phyloP scores from a whole-genome alignment of 2,329 filamentous ascomycete genomes.

The Aspergillus arachidicola region DNA sequence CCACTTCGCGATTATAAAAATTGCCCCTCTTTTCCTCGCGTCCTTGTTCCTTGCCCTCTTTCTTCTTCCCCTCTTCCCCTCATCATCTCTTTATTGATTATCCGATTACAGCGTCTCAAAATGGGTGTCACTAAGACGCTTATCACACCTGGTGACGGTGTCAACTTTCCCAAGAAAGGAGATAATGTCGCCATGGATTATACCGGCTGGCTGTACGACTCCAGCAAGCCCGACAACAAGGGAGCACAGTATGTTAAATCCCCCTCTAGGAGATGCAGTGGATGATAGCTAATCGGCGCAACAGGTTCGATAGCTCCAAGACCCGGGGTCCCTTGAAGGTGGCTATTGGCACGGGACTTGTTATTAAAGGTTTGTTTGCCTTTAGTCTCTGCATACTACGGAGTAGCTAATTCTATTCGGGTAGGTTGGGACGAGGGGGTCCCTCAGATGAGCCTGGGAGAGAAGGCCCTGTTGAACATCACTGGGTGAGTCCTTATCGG shows the following conservation, averaged over 20 bases:
- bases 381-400: background rate
- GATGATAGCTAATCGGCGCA: background rate
- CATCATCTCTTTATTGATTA: background rate
- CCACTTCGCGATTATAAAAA: slow-evolving; percentile 6
- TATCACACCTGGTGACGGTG: slow-evolving; percentile 62
- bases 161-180: slow-evolving; percentile 62
- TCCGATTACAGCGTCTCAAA: slow-evolving; percentile 9
- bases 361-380: slow-evolving; percentile 74
- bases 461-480: slow-evolving; percentile 85
- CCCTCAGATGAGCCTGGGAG: slow-evolving; percentile 80
- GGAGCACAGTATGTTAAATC: slow-evolving; percentile 67
- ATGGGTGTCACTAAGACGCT: slow-evolving; percentile 77
- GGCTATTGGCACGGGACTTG: slow-evolving; percentile 76
- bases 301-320: slow-evolving; percentile 84
- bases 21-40: slow-evolving; percentile 1
- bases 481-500: slow-evolving; percentile 59
- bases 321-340: slow-evolving; percentile 76
- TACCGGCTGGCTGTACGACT: slow-evolving; percentile 81
- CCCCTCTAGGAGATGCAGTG: too few relatives aligned
- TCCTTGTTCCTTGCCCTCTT: background rate
- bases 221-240: slow-evolving; percentile 60
- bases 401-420: background rate
- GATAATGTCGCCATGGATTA: slow-evolving; percentile 87
- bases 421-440: slow-evolving; percentile 83
- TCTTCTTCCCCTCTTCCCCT: background rate